Conservation (phyloP, 2,329 filamentous ascomycete genomes). For the Monilinia polystroma region DNA sequence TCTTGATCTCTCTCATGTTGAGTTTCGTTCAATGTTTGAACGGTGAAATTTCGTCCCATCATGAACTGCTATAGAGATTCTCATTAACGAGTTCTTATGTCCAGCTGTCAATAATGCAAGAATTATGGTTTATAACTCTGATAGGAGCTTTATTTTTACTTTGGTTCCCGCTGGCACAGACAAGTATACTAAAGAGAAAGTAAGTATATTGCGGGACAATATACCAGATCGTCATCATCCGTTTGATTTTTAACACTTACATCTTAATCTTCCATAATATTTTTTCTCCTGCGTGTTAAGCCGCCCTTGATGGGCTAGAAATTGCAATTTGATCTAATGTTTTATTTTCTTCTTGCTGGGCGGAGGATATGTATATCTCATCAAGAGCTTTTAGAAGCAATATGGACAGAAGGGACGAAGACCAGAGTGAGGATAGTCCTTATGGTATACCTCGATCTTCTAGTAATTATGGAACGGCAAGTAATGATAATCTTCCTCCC, state of each 20-base stretch:
- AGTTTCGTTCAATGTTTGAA: conserved; percentile 16
- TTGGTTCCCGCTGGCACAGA: background rate
- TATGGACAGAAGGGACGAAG: background rate
- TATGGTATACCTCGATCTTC: conserved; percentile 5
- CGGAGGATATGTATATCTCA: conserved; percentile 1
- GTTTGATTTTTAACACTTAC: background rate
- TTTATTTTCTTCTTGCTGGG: background rate
- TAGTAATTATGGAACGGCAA: background rate
- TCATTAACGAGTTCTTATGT: background rate
- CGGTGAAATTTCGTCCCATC: background rate
- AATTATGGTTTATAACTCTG: background rate
- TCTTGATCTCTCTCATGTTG: conserved; percentile 2
- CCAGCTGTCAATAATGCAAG: background rate
- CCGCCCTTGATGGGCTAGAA: conserved; percentile 18
- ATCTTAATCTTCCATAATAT: background rate
- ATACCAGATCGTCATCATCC: background rate
- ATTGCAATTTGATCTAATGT: conserved; percentile 1
- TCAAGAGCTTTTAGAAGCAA: background rate
- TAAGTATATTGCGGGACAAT: background rate
- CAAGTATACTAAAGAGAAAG: background rate
- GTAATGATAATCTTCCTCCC: background rate
- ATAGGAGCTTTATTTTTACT: background rate
- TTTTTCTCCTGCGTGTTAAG: background rate
- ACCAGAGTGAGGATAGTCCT: conserved; percentile 11
- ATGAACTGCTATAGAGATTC: background rate